Evolutionary conservation across 495 filamentous ascomycete species (phyloP), one percentile per base, ranked within the genome.

Genomic region (Lepidopterella palustris): DNA sequence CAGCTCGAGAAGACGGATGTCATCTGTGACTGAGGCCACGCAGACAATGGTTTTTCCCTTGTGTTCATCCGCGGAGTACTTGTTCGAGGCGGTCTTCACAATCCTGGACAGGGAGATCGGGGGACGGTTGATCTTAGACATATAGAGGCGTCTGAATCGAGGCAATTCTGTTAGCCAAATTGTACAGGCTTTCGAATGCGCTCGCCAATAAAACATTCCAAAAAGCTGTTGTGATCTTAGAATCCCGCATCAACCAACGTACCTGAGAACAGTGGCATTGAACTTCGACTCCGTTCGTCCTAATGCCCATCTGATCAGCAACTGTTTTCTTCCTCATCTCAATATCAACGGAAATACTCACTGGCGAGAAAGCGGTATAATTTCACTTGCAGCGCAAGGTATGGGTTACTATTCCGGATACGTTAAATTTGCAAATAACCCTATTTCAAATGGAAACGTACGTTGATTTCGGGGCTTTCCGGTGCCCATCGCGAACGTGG

Each of bases 311-410:
- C 54, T 55, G 45, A 15, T n/a, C 55, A 55, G 55, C 15, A 18
- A 52, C 9, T 26, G 23, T 55, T 29, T 15, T 18, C 55, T 9
- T 27, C 15, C 13, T 50, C 21, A 4, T 13, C 3, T n/a, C 21
- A 13, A 23, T 42, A 42, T 42, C 9, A 18, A 42, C 35, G 35
- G 9, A 13, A n/a, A n/a, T n/a, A 85, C 90, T 78, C 88, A 95
- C 92, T 92, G 69, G 91, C 87, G 70, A 98, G 80, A 87, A 98
- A 98, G 79, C 87, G 87, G 84, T 97, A 98, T 26, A 98, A 88
- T 86, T 97, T 97, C 78, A 97, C 91, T 72, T 97, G 81, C 66
- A 98, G 87, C 82, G 91, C 90, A 71, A 97, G 81, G 79, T 97
- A 97, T 67, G 91, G 89, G 80, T 98, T 97, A 78, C 96, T 90